Base-by-base conservation (phyloP, 2,329 filamentous ascomycete genomes). In the Lachnellula hyalina region DNA sequence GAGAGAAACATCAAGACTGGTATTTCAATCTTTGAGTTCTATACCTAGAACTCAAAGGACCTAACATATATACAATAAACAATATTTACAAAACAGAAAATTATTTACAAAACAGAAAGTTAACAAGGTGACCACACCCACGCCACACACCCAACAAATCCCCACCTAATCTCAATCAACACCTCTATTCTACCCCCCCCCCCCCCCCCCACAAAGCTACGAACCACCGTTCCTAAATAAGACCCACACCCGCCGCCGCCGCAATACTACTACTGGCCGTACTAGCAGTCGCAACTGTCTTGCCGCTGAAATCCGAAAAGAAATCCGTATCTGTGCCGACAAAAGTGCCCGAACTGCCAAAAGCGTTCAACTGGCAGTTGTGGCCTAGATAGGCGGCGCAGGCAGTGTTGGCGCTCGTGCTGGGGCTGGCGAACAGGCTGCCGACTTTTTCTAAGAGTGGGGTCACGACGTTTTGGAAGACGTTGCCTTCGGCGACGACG, bases 401-500 rank as follows among this genome's bases (percentile, higher is more conserved):
- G 11, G 49, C 58, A 4, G 56, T 47, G 44, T 58, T 63, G 2
- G 53, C 52, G 28, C 51, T 56, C 21, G 64, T 57, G 35, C 61
- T 53, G 15, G 62, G 53, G 8, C 55, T 46, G 0, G 55, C 58
- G 44, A 68, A 65, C 19, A 65, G 47, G 11, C 56, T 49, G 44
- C 62, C 64, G 17, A 32, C 4, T 17, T 47, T 49, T 12, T 45
- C 38, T 4, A 19, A 41, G 2, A 55, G 40, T 2, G 74, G 73
- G 11, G 70, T 72, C 8, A 68, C 67, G 49, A 76, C 72, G 11
- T 70, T 63, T 42, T 71, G 65, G 62, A 77, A 77, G 53, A 71
- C 70, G 65, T 77, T 77, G 34, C 75, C 76, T 61, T 77, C 75
- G 25, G 76, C 64, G 7, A 75, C 59, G 7, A 70, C 67, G 17